Evolutionary conservation across 108 stramenopile species (phyloP), one percentile per base, ranked within the genome.

Genomic region (Pseudonitzschia delicatissima): DNA sequence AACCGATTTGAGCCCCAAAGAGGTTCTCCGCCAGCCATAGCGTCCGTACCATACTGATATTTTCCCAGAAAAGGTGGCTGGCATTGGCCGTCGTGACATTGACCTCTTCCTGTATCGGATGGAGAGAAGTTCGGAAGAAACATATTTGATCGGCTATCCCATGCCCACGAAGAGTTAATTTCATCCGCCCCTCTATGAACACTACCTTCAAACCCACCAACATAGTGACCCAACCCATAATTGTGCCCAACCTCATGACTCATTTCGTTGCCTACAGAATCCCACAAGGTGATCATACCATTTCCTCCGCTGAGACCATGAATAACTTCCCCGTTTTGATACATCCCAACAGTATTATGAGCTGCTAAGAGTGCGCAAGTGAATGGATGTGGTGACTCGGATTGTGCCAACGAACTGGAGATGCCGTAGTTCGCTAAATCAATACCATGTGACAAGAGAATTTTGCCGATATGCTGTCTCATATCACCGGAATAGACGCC

Each of bases 371-470:
- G 25, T 18, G 50, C 50, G 27, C 50, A 51, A 13, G 50, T 31
- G 50, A 51, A 51, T 6, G 50, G 50, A 51, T 51, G 0, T 18
- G 50, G 27, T 23, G 50, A 51, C 27, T 31, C 50, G 27, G 26
- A 28, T 51, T 25, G 27, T 51, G 26, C 50, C 27, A 51, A 23
- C 23, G 26, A 28, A 23, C 26, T 28, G 21, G 50, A 51, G 27
- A 51, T 23, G 27, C 50, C 50, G 27, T 51, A 51, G 50, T 51
- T 51, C 12, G 50, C 50, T 25, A 51, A 31, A 51, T 51, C 50
- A 51, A 51, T 51, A 23, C 50, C 50, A 25, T 51, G 50, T 13
- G 26, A 28, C 27, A 51, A 51, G 5, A 51, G 0, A 28, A 51
- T 51, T 0, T 51, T 51, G 12, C 26, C 50, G 25, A 51, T 51